Percentiles rank a stretch among this genome's conserved stretches.
Evolutionary conservation across 106 monocot species (phyloP).

Genomic region (Cymbidium sinense): DNA sequence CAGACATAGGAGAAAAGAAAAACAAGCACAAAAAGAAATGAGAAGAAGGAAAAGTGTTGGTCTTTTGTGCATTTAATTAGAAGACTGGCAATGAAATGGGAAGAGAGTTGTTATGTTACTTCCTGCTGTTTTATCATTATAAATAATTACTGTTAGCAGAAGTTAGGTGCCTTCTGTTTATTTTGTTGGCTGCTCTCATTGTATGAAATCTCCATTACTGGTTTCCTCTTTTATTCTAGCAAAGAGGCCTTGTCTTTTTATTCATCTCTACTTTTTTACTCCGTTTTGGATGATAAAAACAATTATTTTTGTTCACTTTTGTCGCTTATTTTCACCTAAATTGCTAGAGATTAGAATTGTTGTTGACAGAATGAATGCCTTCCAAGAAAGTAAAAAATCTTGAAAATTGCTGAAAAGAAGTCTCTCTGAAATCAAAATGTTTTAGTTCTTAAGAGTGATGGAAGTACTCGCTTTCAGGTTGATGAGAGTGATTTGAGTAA

Average conservation of each 20-base stretch:
- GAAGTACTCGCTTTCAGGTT: too few relatives aligned
- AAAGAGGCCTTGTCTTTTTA: not conserved
- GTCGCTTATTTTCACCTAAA: too few relatives aligned
- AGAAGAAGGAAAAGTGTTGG: not conserved
- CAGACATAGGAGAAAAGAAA: not conserved
- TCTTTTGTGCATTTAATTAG: not conserved
- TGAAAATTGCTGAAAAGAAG: too few relatives aligned
- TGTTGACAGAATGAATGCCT: too few relatives aligned
- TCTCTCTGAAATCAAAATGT: too few relatives aligned
- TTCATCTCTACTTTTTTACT: not conserved
- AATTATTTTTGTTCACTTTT: too few relatives aligned
- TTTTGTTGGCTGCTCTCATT: not conserved
- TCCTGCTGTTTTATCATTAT: not conserved
- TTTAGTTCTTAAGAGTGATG: too few relatives aligned
- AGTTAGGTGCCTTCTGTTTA: not conserved
- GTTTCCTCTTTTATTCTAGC: not conserved
- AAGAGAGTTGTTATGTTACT: not conserved
- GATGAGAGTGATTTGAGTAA: too few relatives aligned
- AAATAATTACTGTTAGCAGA: not conserved
- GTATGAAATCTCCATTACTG: not conserved
- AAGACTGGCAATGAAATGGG: not conserved
- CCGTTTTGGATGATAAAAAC: not conserved
- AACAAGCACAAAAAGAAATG: slow-evolving; percentile 1
- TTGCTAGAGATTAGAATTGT: too few relatives aligned
- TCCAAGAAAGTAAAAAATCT: too few relatives aligned